Conservation (phyloP, 2,329 filamentous ascomycete species). For the Penicillium thymicola region DNA sequence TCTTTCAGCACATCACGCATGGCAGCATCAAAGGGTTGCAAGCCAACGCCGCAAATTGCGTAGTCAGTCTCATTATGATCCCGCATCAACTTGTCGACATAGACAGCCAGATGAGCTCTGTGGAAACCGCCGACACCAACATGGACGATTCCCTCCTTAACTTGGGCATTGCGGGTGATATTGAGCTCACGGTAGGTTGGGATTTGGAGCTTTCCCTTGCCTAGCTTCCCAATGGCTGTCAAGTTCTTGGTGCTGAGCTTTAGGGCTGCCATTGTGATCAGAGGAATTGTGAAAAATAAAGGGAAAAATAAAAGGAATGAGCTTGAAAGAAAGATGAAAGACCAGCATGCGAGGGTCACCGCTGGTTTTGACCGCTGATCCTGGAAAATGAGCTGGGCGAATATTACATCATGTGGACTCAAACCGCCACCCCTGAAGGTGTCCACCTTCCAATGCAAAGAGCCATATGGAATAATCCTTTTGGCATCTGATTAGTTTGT, state of each 20-base stretch:
- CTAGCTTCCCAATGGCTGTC: slow-evolving; percentile 31
- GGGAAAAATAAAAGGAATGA: slow-evolving; percentile 7
- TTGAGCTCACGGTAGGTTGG: slow-evolving; percentile 40
- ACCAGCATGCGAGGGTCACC: slow-evolving; percentile 10
- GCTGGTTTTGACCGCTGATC: slow-evolving; percentile 20
- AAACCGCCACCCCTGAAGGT: slow-evolving; percentile 1
- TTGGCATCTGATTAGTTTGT: background rate
- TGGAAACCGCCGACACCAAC: slow-evolving; percentile 56
- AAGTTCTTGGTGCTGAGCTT: slow-evolving; percentile 43
- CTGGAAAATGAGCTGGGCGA: slow-evolving; percentile 1
- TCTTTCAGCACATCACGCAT: slow-evolving; percentile 51
- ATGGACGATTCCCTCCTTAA: slow-evolving; percentile 56
- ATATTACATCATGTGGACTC: slow-evolving; percentile 13
- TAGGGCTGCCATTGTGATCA: slow-evolving; percentile 32
- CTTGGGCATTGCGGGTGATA: slow-evolving; percentile 33
- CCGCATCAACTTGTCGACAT: slow-evolving; percentile 50
- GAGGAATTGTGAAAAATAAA: slow-evolving; percentile 11
- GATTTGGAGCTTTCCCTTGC: slow-evolving; percentile 31
- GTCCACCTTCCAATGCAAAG: background rate
- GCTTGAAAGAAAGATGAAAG: background rate
- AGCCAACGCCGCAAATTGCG: slow-evolving; percentile 53
- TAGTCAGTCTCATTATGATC: slow-evolving; percentile 47
- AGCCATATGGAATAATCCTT: background rate
- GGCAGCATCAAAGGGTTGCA: slow-evolving; percentile 49
- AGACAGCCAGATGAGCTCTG: slow-evolving; percentile 53